A percentile compares a stretch with the other conserved stretches of the same genome.
phyloP scores from a whole-genome alignment of 2,329 filamentous ascomycete genomes.

The Penicillium sp. region DNA sequence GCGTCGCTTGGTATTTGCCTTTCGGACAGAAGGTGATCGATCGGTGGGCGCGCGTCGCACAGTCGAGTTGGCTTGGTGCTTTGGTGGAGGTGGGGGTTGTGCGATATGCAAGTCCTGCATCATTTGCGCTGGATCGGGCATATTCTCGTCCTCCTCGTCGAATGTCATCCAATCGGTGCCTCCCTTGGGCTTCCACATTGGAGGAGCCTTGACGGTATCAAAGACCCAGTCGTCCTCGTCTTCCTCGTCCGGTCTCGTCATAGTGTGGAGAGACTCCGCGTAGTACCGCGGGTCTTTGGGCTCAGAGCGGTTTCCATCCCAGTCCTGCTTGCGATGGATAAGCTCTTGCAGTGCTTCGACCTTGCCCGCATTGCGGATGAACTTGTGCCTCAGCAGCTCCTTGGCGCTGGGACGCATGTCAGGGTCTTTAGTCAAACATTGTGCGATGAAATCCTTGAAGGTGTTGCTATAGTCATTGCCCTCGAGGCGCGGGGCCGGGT shows the following conservation, averaged over 20 bases:
- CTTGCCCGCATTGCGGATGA: conserved; percentile 83
- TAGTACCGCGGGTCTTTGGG: conserved; percentile 80
- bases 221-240: conserved; percentile 93
- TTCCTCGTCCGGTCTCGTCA: conserved; percentile 61
- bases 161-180: conserved; percentile 47
- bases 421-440: conserved; percentile 90
- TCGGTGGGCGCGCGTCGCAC: conserved; percentile 48
- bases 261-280: conserved; percentile 81
- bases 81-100: conserved; percentile 47
- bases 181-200: conserved; percentile 57
- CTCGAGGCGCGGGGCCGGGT: conserved; percentile 78
- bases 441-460: conserved; percentile 90
- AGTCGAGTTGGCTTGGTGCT: conserved; percentile 63
- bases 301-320: conserved; percentile 71
- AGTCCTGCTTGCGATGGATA: conserved; percentile 77
- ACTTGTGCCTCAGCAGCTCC: conserved; percentile 83
- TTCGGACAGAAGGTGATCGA: conserved; percentile 44
- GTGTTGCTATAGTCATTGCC: conserved; percentile 79
- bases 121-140: conserved; percentile 36
- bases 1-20: conserved; percentile 43
- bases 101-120: conserved; percentile 42
- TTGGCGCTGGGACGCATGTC: conserved; percentile 81
- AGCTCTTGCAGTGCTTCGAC: conserved; percentile 85
- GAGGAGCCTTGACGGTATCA: conserved; percentile 79
- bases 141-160: conserved; percentile 32